These are phyloP conservation scores for Myriosclerotinia duriaeana DNA, from an alignment of 2,329 filamentous ascomycete species.

Conservation along the genomic window DNA sequence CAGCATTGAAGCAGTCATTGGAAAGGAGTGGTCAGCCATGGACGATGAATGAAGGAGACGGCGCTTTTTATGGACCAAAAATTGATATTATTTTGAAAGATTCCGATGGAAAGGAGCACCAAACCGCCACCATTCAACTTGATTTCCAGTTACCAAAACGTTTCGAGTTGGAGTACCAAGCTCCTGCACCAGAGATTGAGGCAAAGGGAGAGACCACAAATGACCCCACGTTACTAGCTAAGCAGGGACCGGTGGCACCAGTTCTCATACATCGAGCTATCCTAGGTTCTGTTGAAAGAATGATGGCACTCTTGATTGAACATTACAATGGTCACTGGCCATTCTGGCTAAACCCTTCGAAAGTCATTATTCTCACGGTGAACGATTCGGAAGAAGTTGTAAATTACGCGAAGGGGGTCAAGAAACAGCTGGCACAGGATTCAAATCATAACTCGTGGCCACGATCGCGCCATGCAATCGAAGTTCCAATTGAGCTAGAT, in stretches of 20 bases:
- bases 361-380: slow-evolving; percentile 71
- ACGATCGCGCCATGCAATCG: slow-evolving; percentile 23
- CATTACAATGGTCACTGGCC: slow-evolving; percentile 79
- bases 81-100: slow-evolving; percentile 84
- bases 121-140: slow-evolving; percentile 84
- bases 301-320: slow-evolving; percentile 83
- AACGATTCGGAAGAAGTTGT: slow-evolving; percentile 52
- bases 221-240: slow-evolving; percentile 49
- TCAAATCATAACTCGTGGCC: slow-evolving; percentile 29
- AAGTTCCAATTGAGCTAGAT: slow-evolving; percentile 68
- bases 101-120: slow-evolving; percentile 80
- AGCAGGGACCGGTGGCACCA: slow-evolving; percentile 63
- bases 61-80: slow-evolving; percentile 89
- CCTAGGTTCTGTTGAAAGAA: slow-evolving; percentile 77
- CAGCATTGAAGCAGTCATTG: slow-evolving; percentile 63
- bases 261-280: slow-evolving; percentile 85
- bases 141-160: slow-evolving; percentile 86
- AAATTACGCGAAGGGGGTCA: slow-evolving; percentile 33
- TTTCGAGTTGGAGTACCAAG: slow-evolving; percentile 74
- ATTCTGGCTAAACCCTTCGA: slow-evolving; percentile 83
- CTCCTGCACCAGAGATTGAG: slow-evolving; percentile 64
- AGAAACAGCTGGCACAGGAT: slow-evolving; percentile 7
- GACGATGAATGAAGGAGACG: slow-evolving; percentile 76
- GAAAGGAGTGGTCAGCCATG: slow-evolving; percentile 65
- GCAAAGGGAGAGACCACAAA: slow-evolving; percentile 51